phyloP scores from a whole-genome alignment of 768 basidiomycete genomes.

The Calocera cornea region DNA sequence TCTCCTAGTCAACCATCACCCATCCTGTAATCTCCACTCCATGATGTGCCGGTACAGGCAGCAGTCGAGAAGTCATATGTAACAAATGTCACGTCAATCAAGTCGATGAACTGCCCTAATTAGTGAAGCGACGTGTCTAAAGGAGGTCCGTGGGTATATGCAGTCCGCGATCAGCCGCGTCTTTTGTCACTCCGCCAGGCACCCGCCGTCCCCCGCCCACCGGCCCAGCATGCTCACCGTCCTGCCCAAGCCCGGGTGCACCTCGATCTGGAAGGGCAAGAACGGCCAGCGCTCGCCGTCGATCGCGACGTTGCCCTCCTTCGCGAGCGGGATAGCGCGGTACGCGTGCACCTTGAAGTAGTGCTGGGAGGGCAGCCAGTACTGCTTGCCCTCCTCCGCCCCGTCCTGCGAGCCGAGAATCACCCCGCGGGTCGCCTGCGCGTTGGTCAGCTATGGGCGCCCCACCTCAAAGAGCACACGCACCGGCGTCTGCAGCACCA shows the following conservation, averaged over 20 bases:
- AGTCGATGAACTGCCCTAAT: no score
- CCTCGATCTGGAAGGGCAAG: constrained; percentile 63
- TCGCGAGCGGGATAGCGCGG: constrained; percentile 45
- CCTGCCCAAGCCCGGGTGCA: constrained; percentile 43
- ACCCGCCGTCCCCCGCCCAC: constrained; percentile 5
- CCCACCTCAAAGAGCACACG: constrained; percentile 15
- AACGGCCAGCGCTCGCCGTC: constrained; percentile 72
- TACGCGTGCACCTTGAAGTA: constrained; percentile 67
- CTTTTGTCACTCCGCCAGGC: neutral
- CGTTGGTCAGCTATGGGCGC: neutral
- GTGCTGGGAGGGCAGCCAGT: constrained; percentile 50
- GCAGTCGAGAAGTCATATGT: no score
- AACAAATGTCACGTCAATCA: no score
- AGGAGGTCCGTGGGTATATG: no score
- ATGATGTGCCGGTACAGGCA: no score
- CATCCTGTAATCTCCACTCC: no score
- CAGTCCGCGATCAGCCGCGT: neutral
- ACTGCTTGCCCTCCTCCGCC: constrained; percentile 46
- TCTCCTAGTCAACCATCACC: no score
- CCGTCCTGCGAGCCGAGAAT: constrained; percentile 44
- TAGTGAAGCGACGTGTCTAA: no score
- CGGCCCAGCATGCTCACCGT: constrained; percentile 16
- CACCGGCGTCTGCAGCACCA: constrained; percentile 52
- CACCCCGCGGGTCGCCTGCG: constrained; percentile 38
- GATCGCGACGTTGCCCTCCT: constrained; percentile 46